Evolutionary conservation across 1,284 basidiomycete species (phyloP).

Genomic region (Wolfiporia cocos): DNA sequence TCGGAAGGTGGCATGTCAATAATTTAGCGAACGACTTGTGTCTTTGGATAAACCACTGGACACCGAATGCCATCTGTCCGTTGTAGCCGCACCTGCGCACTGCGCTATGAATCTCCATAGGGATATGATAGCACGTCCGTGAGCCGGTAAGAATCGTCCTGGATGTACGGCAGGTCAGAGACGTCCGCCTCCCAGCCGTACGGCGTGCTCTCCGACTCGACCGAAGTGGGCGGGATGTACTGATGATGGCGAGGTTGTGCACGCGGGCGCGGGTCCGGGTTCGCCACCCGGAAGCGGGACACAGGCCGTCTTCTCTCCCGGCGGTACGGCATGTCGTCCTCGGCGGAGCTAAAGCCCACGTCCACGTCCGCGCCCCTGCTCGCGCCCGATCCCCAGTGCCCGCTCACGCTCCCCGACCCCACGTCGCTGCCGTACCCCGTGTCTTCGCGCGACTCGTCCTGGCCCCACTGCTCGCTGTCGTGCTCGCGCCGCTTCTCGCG

Average conservation of each 20-base stretch:
- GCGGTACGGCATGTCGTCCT: too few relatives aligned
- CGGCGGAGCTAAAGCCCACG: too few relatives aligned
- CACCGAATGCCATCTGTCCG: too few relatives aligned
- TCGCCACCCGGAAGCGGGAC: constrained; percentile 7
- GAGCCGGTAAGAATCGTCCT: constrained; percentile 7
- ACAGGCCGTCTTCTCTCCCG: constrained; percentile 1
- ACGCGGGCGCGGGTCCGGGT: too few relatives aligned
- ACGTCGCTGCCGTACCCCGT: constrained; percentile 15
- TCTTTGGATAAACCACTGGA: too few relatives aligned
- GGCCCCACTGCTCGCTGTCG: constrained; percentile 1
- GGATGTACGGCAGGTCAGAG: constrained; percentile 3
- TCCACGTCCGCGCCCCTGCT: not conserved
- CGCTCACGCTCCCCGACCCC: constrained; percentile 16
- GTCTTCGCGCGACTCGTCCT: constrained; percentile 9
- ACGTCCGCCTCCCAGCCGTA: constrained; percentile 6
- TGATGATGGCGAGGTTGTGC: too few relatives aligned
- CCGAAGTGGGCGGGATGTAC: constrained; percentile 3
- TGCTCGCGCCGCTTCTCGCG: constrained; percentile 18
- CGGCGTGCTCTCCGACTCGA: not conserved
- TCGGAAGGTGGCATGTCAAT: not conserved
- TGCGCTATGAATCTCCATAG: constrained; percentile 5
- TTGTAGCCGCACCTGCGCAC: too few relatives aligned
- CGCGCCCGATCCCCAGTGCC: constrained; percentile 15
- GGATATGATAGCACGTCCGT: constrained; percentile 8
- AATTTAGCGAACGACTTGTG: too few relatives aligned